Evolutionary conservation across 2,329 filamentous ascomycete species (phyloP).

Genomic region (Penicillium olsonii): DNA sequence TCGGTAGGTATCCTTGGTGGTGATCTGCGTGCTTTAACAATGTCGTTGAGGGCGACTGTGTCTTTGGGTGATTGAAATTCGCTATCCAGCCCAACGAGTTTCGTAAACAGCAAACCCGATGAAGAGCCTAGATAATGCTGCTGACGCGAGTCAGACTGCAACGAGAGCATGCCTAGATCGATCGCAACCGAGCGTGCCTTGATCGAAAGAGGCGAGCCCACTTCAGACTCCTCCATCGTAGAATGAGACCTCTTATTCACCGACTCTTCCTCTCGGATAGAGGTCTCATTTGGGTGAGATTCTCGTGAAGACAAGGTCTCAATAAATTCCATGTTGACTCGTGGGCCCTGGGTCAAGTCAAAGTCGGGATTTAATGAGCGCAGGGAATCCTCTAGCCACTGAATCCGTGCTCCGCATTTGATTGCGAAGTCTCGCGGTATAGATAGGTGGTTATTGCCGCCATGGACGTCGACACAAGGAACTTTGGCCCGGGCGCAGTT

Average conservation of each 20-base stretch:
- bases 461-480: conserved; percentile 42
- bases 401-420: conserved; percentile 32
- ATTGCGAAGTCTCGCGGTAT: conserved; percentile 37
- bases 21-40: background rate
- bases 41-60: background rate
- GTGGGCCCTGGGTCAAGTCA: conserved; percentile 31
- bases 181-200: conserved; percentile 35
- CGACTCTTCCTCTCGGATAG: background rate
- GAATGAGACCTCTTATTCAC: conserved; percentile 20
- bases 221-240: conserved; percentile 10
- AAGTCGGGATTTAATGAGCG: conserved; percentile 28
- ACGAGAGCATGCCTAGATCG: conserved; percentile 40
- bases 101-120: conserved; percentile 39
- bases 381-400: conserved; percentile 39
- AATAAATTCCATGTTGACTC: conserved; percentile 21
- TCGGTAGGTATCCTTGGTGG: background rate
- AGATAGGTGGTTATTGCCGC: conserved; percentile 35
- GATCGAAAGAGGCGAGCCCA: conserved; percentile 20
- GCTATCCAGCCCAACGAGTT: conserved; percentile 22
- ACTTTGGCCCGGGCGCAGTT: conserved; percentile 41
- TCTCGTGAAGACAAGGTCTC: conserved; percentile 4
- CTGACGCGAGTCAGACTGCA: conserved; percentile 42
- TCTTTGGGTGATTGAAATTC: background rate
- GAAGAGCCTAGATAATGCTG: conserved; percentile 43
- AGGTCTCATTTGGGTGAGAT: background rate